Base-by-base conservation (phyloP, 495 filamentous ascomycete species). In the Aspergillus bridgeri region DNA sequence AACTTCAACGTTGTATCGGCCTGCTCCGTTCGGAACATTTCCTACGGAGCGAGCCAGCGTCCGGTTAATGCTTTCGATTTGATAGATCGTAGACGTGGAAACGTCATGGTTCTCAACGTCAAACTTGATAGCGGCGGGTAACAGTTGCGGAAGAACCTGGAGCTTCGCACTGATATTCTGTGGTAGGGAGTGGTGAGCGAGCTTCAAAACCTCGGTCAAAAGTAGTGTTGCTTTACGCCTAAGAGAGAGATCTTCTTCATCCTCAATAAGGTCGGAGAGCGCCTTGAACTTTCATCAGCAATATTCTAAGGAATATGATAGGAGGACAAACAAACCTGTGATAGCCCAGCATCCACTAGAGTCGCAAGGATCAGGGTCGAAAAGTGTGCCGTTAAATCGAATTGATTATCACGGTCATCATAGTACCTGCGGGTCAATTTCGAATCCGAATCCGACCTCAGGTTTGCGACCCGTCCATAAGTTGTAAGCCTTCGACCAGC, bases 21-120 rank as follows among this genome's bases (percentile, higher is more conserved):
- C 71, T 13, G 70, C 63, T n/a, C 68, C 65, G 56, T 70, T 78
- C 17, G 75, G 60, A 42, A 71, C 62, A 19, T 65, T 44, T 3
- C 60, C 69, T 43, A 73, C 79, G 25, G 92, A 95, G 50, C 95
- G 84, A 67, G 96, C 91, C 9, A 98, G 75, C 2, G 93, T 98
- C 58, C 91, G 85, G 71, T 93, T 98, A 56, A 98, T 90, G 65
- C 94, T 97, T 72, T 96, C 95, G 6, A 98, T 92, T 66, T 98
- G 94, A 67, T 97, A 98, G 38, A 98, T 89, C 5, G 92, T 92
- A 3, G 88, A 86, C 1, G 89, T 90, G 18, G 91, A 89, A 45
- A 87, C 77, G 59, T 91, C 91, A 54, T 88, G 85, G n/a, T 84
- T 83, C 7, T 91, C 84, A 24, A 81, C 74, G 13, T 80, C 77